Conservation (phyloP, 345 rosid genomes). For the Gossypium herbaceum region DNA sequence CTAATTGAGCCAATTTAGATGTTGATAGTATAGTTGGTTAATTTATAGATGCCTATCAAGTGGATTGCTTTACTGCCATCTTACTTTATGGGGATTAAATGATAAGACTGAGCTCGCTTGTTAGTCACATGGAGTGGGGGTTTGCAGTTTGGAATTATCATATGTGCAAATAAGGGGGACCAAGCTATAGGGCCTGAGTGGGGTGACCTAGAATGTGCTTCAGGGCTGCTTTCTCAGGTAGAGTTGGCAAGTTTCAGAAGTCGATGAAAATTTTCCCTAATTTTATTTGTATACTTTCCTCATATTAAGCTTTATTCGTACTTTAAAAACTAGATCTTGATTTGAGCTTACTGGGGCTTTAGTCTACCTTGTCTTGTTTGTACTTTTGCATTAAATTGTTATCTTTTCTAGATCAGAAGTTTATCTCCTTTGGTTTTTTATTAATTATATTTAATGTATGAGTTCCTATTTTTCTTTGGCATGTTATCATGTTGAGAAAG, state of each 20-base stretch:
- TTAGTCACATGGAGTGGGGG: neutral
- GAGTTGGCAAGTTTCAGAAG: neutral
- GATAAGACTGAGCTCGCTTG: neutral
- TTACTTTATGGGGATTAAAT: neutral
- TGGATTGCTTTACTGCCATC: neutral
- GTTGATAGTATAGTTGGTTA: neutral
- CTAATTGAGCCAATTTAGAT: conserved; percentile 6
- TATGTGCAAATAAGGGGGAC: neutral
- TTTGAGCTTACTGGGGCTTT: neutral
- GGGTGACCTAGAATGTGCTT: neutral
- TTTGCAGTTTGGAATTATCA: neutral
- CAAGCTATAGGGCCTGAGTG: neutral
- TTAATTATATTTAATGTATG: neutral
- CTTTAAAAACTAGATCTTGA: neutral
- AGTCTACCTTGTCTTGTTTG: neutral
- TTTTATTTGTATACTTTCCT: neutral
- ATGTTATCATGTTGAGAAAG: conserved; percentile 12
- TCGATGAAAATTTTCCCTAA: neutral
- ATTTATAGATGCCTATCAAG: neutral
- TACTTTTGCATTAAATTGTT: neutral
- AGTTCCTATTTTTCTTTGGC: conserved; percentile 3
- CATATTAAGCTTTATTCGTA: neutral
- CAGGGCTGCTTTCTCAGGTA: neutral
- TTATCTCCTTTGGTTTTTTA: neutral
- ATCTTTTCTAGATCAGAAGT: neutral